phyloP scores from a whole-genome alignment of 2,329 filamentous ascomycete species.

The Pseudogymnoascus sp. region DNA sequence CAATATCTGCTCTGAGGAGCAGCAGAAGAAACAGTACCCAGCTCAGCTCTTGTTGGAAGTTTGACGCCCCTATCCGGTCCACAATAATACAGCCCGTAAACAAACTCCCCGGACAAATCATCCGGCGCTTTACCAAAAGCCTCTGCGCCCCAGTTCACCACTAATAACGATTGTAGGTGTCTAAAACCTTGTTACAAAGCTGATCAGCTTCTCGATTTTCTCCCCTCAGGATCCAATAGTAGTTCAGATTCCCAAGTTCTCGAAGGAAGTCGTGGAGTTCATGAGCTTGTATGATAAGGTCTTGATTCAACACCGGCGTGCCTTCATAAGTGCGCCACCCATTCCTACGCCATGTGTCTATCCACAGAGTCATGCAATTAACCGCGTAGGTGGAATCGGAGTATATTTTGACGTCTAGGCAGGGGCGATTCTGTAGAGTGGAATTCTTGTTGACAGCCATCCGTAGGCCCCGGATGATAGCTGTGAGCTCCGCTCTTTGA shows the following conservation, averaged over 20 bases:
- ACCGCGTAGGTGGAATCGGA: constrained; percentile 33
- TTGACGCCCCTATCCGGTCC: not conserved
- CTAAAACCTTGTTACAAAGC: constrained; percentile 27
- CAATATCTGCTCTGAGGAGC: not conserved
- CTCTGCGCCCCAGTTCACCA: not conserved
- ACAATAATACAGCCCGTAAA: not conserved
- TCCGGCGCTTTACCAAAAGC: not conserved
- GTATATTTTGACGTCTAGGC: constrained; percentile 30
- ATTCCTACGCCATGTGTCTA: constrained; percentile 29
- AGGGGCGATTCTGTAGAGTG: too few species aligned
- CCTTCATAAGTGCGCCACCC: constrained; percentile 29
- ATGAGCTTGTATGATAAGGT: constrained; percentile 29
- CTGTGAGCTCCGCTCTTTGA: constrained; percentile 32
- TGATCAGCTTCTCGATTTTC: constrained; percentile 29
- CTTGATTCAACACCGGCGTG: constrained; percentile 29
- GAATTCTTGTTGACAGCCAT: too few species aligned
- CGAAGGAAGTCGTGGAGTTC: too few species aligned
- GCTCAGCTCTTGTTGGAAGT: not conserved
- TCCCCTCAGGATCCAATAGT: constrained; percentile 29
- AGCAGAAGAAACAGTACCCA: not conserved
- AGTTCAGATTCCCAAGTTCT: too few species aligned
- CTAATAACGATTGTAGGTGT: constrained; percentile 12
- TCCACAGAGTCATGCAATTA: constrained; percentile 30
- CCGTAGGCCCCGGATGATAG: constrained; percentile 40
- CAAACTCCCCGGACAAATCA: not conserved